Evolutionary conservation across 768 basidiomycete genomes (phyloP).

Genomic region (Pulveroboletus frians): DNA sequence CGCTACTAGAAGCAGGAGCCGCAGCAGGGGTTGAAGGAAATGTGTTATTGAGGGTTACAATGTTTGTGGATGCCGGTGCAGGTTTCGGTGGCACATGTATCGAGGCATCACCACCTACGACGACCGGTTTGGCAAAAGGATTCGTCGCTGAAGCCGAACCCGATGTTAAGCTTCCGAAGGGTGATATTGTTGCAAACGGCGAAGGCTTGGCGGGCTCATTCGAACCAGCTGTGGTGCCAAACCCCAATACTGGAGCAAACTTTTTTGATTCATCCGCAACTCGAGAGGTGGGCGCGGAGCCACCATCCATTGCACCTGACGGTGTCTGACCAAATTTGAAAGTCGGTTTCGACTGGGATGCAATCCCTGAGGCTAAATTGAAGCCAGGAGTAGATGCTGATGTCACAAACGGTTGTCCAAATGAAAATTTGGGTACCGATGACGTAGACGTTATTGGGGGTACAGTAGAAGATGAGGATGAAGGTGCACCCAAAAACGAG

Average conservation of each 20-base stretch:
- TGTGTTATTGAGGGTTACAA: slow-evolving; percentile 14
- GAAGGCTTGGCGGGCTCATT: slow-evolving; percentile 25
- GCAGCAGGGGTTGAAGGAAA: slow-evolving; percentile 15
- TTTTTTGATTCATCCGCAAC: slow-evolving; percentile 23
- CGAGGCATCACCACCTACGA: slow-evolving; percentile 16
- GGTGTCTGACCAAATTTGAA: slow-evolving; percentile 22
- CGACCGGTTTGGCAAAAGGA: slow-evolving; percentile 12
- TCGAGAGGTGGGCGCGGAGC: slow-evolving; percentile 9
- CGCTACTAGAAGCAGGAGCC: slow-evolving; percentile 10
- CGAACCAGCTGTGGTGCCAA: slow-evolving; percentile 12
- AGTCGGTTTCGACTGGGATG: slow-evolving; percentile 19
- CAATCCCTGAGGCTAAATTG: slow-evolving; percentile 2
- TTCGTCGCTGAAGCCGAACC: slow-evolving; percentile 8
- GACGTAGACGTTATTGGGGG: slow-evolving; percentile 6
- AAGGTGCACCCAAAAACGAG: slow-evolving; percentile 16
- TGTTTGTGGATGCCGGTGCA: slow-evolving; percentile 8
- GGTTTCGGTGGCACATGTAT: slow-evolving; percentile 19
- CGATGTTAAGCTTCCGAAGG: slow-evolving; percentile 21
- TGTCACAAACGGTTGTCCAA: slow-evolving; percentile 16
- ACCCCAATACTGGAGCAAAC: slow-evolving; percentile 19
- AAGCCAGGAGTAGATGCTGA: slow-evolving; percentile 2
- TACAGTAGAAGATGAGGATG: slow-evolving; percentile 2
- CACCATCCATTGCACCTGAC: slow-evolving; percentile 21
- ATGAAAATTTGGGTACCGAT: slow-evolving; percentile 22
- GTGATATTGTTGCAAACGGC: slow-evolving; percentile 10